Base-by-base conservation (phyloP, 768 basidiomycete species). In the Leucocoprinus leucothites region DNA sequence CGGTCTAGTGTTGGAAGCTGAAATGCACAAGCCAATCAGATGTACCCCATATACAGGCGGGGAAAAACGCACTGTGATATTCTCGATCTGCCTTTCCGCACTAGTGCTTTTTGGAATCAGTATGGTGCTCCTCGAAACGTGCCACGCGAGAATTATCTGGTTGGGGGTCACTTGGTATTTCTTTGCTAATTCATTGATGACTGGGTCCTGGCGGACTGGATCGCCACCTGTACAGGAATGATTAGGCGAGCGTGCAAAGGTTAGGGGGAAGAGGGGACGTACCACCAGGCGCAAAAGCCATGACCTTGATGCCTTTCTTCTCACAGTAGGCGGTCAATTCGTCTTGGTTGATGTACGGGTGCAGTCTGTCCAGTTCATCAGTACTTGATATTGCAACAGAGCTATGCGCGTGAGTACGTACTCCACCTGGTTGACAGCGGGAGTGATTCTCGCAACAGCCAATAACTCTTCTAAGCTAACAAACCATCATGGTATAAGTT, bases 141-240 rank as follows among this genome's bases (percentile, higher is more conserved):
- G 76, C 82, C 82, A 84, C 0, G 76, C 73, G 5, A 83, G 64
- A 25, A 75, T 72, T 26, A 84, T 64, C 62, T 82, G 80, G 4
- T 71, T 76, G 1, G 79, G 67, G 0, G 73, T 66, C 2, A 31
- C 31, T 11, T 11, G 6, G 31, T 31, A 31, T 31, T 31, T 31
- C 31, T 11, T 5, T 5, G 31, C 31, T 11, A 31, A 11, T 5
- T 31, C 31, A 31, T 31, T 31, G 31, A 31, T 31, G 5, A 31
- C 11, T 31, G 31, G 31, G 11, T 31, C 31, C 11, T 31, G 31
- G 11, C 31, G 31, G 11, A 31, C 31, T 31, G 31, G 31, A 11
- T 31, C 31, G 6, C 31, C 31, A 31, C 31, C 31, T 31, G 5
- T n/a, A n/a, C n/a, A n/a, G 31, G 11, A 31, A 31, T 11, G 31